These are phyloP conservation scores for Gynochthodes officinalis DNA, from an alignment of 257 asterid genomes.

Conservation along the genomic window DNA sequence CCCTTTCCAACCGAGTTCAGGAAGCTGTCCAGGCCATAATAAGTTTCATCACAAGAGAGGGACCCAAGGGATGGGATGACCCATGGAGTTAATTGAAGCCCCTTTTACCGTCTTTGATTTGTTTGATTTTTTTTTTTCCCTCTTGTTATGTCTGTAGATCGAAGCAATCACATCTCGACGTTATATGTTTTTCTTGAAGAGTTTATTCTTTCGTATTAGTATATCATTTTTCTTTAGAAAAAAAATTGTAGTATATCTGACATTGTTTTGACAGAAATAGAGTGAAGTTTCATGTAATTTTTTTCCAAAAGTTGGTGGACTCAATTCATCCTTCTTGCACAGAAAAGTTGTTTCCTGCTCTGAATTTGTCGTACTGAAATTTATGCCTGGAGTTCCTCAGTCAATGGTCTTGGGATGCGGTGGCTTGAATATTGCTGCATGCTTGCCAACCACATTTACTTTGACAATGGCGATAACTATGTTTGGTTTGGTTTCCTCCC, in stretches of 20 bases:
- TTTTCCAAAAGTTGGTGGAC: background rate
- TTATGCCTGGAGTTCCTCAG: background rate
- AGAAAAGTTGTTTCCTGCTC: too few relatives aligned
- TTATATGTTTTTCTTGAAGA: too few relatives aligned
- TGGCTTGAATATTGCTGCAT: background rate
- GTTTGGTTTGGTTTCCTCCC: background rate
- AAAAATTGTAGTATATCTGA: background rate
- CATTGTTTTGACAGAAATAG: background rate
- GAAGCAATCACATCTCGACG: background rate
- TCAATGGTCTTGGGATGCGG: background rate
- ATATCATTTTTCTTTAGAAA: background rate
- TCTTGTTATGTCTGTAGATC: background rate
- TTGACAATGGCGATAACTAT: background rate
- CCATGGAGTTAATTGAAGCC: slow-evolving; percentile 57
- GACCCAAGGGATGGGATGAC: slow-evolving; percentile 85
- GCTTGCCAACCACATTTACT: background rate
- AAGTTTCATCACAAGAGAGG: slow-evolving; percentile 68
- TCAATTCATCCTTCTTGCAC: too few relatives aligned
- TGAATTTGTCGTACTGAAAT: too few relatives aligned
- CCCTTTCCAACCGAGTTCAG: slow-evolving; percentile 62
- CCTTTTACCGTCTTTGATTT: background rate
- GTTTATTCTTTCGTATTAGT: too few relatives aligned
- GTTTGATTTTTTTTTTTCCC: background rate
- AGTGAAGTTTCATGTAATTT: background rate
- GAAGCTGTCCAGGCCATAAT: slow-evolving; percentile 69